These are phyloP conservation scores for Sclerotinia sclerotiorum DNA, from an alignment of 2,329 filamentous ascomycete species.

Conservation along the genomic window DNA sequence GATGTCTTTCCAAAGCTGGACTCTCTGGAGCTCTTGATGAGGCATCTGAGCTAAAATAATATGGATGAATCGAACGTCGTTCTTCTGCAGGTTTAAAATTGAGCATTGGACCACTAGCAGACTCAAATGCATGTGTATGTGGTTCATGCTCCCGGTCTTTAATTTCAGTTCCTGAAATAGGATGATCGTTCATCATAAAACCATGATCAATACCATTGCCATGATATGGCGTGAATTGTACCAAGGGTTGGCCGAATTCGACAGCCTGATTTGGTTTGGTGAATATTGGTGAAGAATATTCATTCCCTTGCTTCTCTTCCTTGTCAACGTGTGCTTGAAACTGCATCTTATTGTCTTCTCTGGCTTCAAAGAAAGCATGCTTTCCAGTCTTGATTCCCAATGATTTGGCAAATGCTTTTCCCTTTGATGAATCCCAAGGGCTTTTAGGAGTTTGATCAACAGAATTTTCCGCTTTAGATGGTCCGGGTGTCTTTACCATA, in stretches of 20 bases:
- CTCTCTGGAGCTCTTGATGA: slow-evolving; percentile 19
- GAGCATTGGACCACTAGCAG: too few species aligned
- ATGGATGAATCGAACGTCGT: slow-evolving; percentile 11
- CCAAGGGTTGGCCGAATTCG: not conserved
- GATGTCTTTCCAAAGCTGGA: slow-evolving; percentile 16
- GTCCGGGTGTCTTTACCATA: slow-evolving; percentile 39
- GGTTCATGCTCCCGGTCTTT: too few species aligned
- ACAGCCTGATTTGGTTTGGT: not conserved
- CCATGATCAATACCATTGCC: not conserved
- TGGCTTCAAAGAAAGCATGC: slow-evolving; percentile 38
- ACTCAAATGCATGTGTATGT: too few species aligned
- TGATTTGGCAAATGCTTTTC: slow-evolving; percentile 24
- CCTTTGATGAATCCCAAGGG: not conserved
- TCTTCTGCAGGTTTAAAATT: not conserved
- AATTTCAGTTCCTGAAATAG: not conserved
- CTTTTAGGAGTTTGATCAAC: not conserved
- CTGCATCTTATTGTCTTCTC: slow-evolving; percentile 38
- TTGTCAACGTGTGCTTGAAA: slow-evolving; percentile 20
- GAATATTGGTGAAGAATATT: not conserved
- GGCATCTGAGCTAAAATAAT: slow-evolving; percentile 21
- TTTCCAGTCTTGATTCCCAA: slow-evolving; percentile 38
- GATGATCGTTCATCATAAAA: not conserved
- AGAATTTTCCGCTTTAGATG: not conserved
- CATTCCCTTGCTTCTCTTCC: not conserved
- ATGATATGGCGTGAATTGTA: not conserved